These are phyloP conservation scores for Stagonosporopsis rhizophila DNA, from an alignment of 2,329 filamentous ascomycete species.

Conservation along the genomic window DNA sequence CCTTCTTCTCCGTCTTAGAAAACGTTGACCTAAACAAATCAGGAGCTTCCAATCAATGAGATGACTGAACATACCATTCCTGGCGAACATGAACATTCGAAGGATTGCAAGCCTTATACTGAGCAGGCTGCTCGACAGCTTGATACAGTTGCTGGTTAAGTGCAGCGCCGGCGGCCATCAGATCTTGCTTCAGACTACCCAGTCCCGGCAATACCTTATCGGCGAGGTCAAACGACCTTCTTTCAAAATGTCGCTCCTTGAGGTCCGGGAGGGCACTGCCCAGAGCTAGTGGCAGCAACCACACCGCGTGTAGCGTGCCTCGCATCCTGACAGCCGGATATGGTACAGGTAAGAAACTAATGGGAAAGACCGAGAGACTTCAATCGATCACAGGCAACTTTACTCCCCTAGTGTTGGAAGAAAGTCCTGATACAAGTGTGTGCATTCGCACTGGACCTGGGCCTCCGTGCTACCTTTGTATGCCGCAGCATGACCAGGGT, in stretches of 20 bases:
- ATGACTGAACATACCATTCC: conserved; percentile 50
- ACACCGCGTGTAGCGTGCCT: neutral
- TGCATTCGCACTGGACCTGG: too few species aligned
- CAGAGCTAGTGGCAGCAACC: conserved; percentile 7
- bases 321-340: neutral
- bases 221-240: conserved; percentile 9
- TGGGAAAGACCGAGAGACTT: neutral
- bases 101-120: conserved; percentile 46
- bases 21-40: conserved; percentile 9
- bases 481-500: too few species aligned
- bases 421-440: too few species aligned
- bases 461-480: too few species aligned
- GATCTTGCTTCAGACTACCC: conserved; percentile 22
- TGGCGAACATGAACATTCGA: conserved; percentile 49
- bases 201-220: conserved; percentile 1
- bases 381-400: too few species aligned
- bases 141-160: conserved; percentile 39
- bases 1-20: conserved; percentile 35
- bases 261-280: neutral
- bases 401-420: neutral
- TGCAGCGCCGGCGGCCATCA: conserved; percentile 34
- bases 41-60: neutral
- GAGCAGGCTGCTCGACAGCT: conserved; percentile 25
- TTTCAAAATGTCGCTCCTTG: neutral
- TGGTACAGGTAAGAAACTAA: neutral